Evolutionary conservation across 2,329 filamentous ascomycete species (phyloP).

Genomic region (Phialemonium atrogriseum): DNA sequence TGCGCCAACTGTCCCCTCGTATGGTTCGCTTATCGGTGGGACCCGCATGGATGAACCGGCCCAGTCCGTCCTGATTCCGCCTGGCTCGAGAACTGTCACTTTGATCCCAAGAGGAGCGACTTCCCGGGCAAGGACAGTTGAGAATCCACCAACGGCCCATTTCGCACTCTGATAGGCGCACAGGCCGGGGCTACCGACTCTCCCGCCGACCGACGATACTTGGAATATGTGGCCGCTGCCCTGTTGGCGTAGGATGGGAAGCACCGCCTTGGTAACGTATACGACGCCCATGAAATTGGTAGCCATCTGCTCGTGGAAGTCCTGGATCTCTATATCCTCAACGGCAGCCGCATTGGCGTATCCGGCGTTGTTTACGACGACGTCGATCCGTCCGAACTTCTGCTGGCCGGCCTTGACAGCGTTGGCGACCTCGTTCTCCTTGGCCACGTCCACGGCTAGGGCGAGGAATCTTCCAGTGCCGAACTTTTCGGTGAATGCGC

Average conservation of each 20-base stretch:
- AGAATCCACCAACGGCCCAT: constrained; percentile 29
- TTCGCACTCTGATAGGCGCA: constrained; percentile 29
- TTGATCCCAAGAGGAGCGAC: constrained; percentile 27
- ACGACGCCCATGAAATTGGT: constrained; percentile 52
- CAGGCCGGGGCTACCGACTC: constrained; percentile 23
- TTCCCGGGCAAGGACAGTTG: constrained; percentile 25
- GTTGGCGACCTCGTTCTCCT: constrained; percentile 28
- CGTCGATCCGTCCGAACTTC: constrained; percentile 47
- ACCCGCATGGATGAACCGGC: constrained; percentile 19
- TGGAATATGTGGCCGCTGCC: constrained; percentile 27
- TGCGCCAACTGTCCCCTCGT: constrained; percentile 26
- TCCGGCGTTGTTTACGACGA: constrained; percentile 54
- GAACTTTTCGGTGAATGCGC: constrained; percentile 25
- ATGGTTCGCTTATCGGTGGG: constrained; percentile 22
- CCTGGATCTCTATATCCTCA: constrained; percentile 39
- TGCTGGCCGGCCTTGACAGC: constrained; percentile 27
- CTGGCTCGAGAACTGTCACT: constrained; percentile 29
- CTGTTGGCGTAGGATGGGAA: constrained; percentile 24
- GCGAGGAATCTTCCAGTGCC: constrained; percentile 35
- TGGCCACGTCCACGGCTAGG: constrained; percentile 44
- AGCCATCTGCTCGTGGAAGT: constrained; percentile 46
- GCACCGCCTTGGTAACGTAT: constrained; percentile 37
- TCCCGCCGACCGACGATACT: constrained; percentile 28
- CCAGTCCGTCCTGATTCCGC: constrained; percentile 32
- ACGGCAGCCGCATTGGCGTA: constrained; percentile 45